A percentile compares a stretch with the other conserved stretches of the same genome.
Conservation (phyloP, 345 rosid genomes). For the Microthlaspi erraticum region DNA sequence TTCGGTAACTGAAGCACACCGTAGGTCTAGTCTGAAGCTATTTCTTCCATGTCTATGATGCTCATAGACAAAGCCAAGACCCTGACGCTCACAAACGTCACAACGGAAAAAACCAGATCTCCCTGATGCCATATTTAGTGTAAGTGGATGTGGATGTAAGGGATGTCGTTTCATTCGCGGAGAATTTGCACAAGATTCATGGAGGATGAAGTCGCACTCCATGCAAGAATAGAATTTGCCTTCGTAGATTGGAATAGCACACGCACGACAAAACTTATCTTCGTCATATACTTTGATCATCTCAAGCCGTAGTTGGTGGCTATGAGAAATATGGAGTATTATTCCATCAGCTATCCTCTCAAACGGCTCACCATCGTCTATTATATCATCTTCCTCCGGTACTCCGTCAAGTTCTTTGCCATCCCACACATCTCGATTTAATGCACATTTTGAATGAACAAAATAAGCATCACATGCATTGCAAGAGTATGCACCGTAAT, state of each 20-base stretch:
- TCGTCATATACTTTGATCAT: neutral
- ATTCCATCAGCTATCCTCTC: slow-evolving; percentile 9
- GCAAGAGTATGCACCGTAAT: slow-evolving; percentile 16
- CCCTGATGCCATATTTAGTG: neutral
- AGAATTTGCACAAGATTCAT: neutral
- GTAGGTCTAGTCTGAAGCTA: neutral
- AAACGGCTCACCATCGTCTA: neutral
- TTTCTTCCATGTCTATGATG: too few species aligned
- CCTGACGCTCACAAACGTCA: accelerated
- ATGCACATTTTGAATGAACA: slow-evolving; percentile 13
- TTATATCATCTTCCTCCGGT: slow-evolving; percentile 1
- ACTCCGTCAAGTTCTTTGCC: neutral
- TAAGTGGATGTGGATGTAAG: neutral
- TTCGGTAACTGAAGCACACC: neutral
- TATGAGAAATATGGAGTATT: neutral
- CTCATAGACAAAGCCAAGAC: neutral
- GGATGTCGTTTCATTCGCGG: neutral
- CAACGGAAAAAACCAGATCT: neutral
- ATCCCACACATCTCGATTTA: neutral
- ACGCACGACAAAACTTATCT: neutral
- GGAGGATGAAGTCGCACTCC: neutral
- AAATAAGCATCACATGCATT: neutral
- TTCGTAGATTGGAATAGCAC: neutral
- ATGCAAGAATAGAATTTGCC: neutral
- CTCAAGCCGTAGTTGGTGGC: neutral